Base-by-base conservation (phyloP, 1,139 yeast species). In the Kluyveromyces sp. region DNA sequence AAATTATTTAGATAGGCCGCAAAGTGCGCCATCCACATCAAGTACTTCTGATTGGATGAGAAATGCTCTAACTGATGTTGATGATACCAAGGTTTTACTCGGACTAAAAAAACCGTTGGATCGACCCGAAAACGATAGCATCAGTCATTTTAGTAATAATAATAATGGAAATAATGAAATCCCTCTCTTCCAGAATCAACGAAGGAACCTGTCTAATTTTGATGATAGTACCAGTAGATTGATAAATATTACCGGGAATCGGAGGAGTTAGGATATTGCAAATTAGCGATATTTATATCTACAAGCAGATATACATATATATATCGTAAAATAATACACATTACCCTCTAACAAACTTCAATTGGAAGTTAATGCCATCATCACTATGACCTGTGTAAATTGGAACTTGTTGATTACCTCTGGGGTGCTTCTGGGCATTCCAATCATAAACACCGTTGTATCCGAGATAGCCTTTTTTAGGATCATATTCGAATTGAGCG, bases 371-470 rank as follows among this genome's bases (percentile, higher is more conserved):
- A 7, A 32, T 26, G 7, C 58, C 56, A 10, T 71, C 61, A 27
- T 69, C 74, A 40, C 78, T 75, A 32, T 68, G 67, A 10, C 81
- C 79, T 26, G 82, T 72, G 42, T 65, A 66, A 34, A 86, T 67
- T 4, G 77, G 70, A 25, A 76, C 74, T 59, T 83, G 89, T 42
- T 71, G 66, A 47, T 70, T 73, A 34, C 73, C 70, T 2, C 68
- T 65, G 3, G 87, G 82, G 1, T 68, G 67, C 2, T 61, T 62
- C 7, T 72, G 73, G 7, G 86, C 78, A 51, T 85, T 77, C 95
- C 95, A 88, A 31, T 68, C 63, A 26, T 67, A 65, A 27, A 70
- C 70, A 3, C 90, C 94, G 21, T 88, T 88, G 56, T 79, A 83
- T 1, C 79, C 74, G 21, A 88, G 57, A 30, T 62, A 68, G 35